Evolutionary conservation across 2,329 filamentous ascomycete species (phyloP).

Genomic region (Microdochium nivale): DNA sequence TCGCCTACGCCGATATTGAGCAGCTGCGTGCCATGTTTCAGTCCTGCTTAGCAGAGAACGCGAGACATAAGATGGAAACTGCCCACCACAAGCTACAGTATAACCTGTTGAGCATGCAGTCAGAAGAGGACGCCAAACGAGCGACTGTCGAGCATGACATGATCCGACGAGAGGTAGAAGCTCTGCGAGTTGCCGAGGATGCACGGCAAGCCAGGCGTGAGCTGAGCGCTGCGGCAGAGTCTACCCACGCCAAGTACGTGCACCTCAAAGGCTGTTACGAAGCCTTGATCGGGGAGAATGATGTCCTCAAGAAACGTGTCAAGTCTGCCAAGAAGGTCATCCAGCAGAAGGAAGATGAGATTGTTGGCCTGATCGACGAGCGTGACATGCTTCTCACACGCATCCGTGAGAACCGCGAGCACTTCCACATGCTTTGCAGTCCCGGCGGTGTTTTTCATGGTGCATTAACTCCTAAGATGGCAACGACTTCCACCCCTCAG

Average conservation of each 20-base stretch:
- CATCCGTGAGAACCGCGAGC: slow-evolving; percentile 83
- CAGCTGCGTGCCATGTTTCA: slow-evolving; percentile 50
- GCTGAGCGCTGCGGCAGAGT: slow-evolving; percentile 41
- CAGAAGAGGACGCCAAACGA: slow-evolving; percentile 74
- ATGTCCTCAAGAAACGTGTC: slow-evolving; percentile 53
- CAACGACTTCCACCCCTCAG: background rate
- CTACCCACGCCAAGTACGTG: slow-evolving; percentile 43
- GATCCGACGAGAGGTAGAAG: slow-evolving; percentile 80
- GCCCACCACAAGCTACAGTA: slow-evolving; percentile 89
- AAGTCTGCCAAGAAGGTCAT: slow-evolving; percentile 71
- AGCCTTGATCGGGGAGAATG: slow-evolving; percentile 57
- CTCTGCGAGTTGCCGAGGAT: slow-evolving; percentile 67
- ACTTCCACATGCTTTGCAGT: slow-evolving; percentile 70
- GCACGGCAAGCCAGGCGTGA: slow-evolving; percentile 51
- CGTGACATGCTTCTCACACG: slow-evolving; percentile 70
- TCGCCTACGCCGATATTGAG: slow-evolving; percentile 43
- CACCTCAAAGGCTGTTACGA: slow-evolving; percentile 61
- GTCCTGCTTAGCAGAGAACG: slow-evolving; percentile 44
- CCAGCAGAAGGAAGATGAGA: slow-evolving; percentile 67
- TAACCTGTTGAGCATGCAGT: slow-evolving; percentile 75
- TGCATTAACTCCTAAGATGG: slow-evolving; percentile 46
- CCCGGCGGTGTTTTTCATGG: slow-evolving; percentile 61
- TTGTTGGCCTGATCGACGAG: slow-evolving; percentile 62
- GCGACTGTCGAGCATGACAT: slow-evolving; percentile 89
- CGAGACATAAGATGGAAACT: slow-evolving; percentile 66